Conservation (phyloP, 1,284 basidiomycete species). For the Cutaneotrichosporon cutaneum region DNA sequence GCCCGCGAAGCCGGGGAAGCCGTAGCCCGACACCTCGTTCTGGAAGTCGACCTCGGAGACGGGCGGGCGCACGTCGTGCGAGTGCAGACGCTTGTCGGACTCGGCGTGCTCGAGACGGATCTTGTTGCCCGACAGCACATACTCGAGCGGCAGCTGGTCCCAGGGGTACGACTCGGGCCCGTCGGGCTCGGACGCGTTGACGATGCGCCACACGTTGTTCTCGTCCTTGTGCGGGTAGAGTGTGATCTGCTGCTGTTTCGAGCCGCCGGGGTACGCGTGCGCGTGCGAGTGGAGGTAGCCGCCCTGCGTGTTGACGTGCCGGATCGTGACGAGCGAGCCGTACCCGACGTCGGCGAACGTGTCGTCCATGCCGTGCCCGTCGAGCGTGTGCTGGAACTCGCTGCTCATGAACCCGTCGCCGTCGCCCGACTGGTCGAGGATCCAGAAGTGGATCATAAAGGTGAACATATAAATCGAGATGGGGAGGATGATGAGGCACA, state of each 20-base stretch:
- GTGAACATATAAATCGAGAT: slow-evolving; percentile 87
- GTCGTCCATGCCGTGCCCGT: slow-evolving; percentile 87
- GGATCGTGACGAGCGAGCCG: slow-evolving; percentile 78
- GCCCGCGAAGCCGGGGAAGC: slow-evolving; percentile 61
- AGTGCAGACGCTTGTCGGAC: slow-evolving; percentile 87
- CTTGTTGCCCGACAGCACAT: slow-evolving; percentile 66
- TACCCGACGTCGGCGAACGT: slow-evolving; percentile 89
- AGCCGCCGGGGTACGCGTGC: slow-evolving; percentile 83
- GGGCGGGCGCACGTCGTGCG: slow-evolving; percentile 89
- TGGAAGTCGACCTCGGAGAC: slow-evolving; percentile 99
- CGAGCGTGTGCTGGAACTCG: slow-evolving; percentile 93
- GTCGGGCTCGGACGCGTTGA: slow-evolving; percentile 62
- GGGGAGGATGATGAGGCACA: slow-evolving; percentile 85
- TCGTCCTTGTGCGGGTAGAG: slow-evolving; percentile 92
- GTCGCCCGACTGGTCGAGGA: slow-evolving; percentile 85
- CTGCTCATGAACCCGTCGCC: slow-evolving; percentile 99
- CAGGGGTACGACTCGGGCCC: slow-evolving; percentile 60
- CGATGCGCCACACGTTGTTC: slow-evolving; percentile 86
- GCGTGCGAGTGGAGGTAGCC: slow-evolving; percentile 95
- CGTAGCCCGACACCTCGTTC: slow-evolving; percentile 96
- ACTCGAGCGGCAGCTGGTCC: slow-evolving; percentile 61
- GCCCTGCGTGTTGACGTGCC: slow-evolving; percentile 94
- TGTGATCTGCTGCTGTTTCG: slow-evolving; percentile 87
- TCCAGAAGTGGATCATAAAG: slow-evolving; percentile 91
- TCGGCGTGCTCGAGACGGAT: slow-evolving; percentile 79